Percentiles rank a stretch among this genome's conserved stretches.
Conservation (phyloP, 495 filamentous ascomycete genomes). For the Elasticomyces elasticus region DNA sequence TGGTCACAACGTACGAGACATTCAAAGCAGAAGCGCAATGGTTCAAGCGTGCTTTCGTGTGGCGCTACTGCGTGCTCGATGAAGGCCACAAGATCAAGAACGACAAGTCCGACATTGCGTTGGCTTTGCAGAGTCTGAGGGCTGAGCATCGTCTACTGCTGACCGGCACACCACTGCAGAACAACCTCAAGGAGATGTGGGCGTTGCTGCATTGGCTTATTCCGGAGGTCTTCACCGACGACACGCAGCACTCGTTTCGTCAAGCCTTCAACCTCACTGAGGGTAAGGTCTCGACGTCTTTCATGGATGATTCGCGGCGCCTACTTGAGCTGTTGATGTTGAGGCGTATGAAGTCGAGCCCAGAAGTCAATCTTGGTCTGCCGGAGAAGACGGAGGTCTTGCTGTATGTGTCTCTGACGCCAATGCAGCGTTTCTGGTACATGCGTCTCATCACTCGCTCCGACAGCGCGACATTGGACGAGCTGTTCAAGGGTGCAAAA, state of each 20-base stretch:
- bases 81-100: conserved; percentile 58
- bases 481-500: conserved; percentile 41
- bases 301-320: conserved; percentile 44
- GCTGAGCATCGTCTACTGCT: conserved; percentile 52
- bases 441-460: conserved; percentile 48
- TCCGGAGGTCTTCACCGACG: conserved; percentile 49
- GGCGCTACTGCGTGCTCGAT: conserved; percentile 49
- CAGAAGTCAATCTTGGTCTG: conserved; percentile 47
- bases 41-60: conserved; percentile 51
- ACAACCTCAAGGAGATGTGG: conserved; percentile 55
- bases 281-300: conserved; percentile 44
- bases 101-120: conserved; percentile 40
- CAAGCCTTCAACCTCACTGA: conserved; percentile 48
- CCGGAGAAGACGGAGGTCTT: conserved; percentile 51
- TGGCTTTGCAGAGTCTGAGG: conserved; percentile 40
- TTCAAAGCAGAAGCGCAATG: conserved; percentile 46
- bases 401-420: conserved; percentile 51
- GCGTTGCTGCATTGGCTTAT: conserved; percentile 54
- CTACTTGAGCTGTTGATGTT: conserved; percentile 56
- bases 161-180: conserved; percentile 57
- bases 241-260: conserved; percentile 44
- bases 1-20: conserved; percentile 56
- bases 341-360: conserved; percentile 51
- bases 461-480: conserved; percentile 43
- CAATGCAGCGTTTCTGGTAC: conserved; percentile 56